Base-by-base conservation (phyloP, 768 basidiomycete genomes). In the Tricholoma hemisulphureum region DNA sequence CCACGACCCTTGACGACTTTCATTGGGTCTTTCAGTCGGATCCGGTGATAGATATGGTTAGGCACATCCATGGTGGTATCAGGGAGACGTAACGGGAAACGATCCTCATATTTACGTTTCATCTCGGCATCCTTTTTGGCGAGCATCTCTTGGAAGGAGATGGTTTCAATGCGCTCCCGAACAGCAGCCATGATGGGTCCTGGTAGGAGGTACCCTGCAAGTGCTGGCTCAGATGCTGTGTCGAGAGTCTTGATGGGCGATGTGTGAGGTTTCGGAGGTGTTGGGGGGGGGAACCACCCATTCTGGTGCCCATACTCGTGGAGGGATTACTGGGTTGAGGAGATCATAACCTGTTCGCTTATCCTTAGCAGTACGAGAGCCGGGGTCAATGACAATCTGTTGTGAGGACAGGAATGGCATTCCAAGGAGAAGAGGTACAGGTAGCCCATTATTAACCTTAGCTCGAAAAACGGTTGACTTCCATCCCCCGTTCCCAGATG, bases 21-120 rank as follows among this genome's bases (percentile, higher is more conserved):
- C 11, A 69, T 58, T 1, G 72, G 66, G 41, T 72, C 67, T 13
- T 73, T 66, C 1, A 73, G 60, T 43, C 70, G 67, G 0, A 69
- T 61, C 10, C 70, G 63, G 32, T 66, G 61, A 28, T 59, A 58
- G 0, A 75, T 56, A 16, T 69, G 59, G 1, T 51, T 23, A 0
- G 72, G 71, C 0, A 76, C 28, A 0, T 52, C 13, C 6, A 62
- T 49, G 1, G 57, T 59, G 21, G 56, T 57, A 20, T 58, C 43
- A 6, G 57, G 51, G 18, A 73, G 70, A 0, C 68, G 69, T 0
- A 74, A 18, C 4, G 54, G 54, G 23, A 59, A 56, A 4, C 32
- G 34, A 24, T 59, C 58, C 4, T 11, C 21, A 21, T 48, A 59
- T 51, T 14, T 31, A 9, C 16, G 9, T 28, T 52, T 59, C 34